A percentile compares a stretch with the other conserved stretches of the same genome.
These are phyloP conservation scores for Aspergillus fischeri DNA, from an alignment of 2,329 filamentous ascomycete genomes.

Conservation along the genomic window DNA sequence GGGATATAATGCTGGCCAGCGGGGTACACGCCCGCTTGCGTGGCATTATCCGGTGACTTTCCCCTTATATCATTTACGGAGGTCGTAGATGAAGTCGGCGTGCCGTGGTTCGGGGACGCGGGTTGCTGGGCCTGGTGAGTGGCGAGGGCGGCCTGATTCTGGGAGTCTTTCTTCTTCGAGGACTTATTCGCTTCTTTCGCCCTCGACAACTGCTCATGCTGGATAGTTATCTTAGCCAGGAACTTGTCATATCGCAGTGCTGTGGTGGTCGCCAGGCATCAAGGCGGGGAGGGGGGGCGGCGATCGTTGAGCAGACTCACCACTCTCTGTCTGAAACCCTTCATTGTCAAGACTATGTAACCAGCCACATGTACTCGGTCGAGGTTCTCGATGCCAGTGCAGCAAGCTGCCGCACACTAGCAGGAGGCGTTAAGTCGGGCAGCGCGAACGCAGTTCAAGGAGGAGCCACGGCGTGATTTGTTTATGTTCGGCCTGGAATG, in stretches of 20 bases:
- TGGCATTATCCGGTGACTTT: slow-evolving; percentile 57
- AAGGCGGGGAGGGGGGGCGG: slow-evolving; percentile 21
- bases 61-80: slow-evolving; percentile 80
- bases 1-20: slow-evolving; percentile 37
- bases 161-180: slow-evolving; percentile 63
- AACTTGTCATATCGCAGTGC: neutral
- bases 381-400: slow-evolving; percentile 29
- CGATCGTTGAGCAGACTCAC: slow-evolving; percentile 55
- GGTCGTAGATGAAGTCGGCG: slow-evolving; percentile 84
- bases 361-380: slow-evolving; percentile 35
- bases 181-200: slow-evolving; percentile 85
- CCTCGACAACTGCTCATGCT: slow-evolving; percentile 83
- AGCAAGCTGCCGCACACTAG: slow-evolving; percentile 33
- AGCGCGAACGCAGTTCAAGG: slow-evolving; percentile 19
- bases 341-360: slow-evolving; percentile 64
- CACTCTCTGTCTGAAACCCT: slow-evolving; percentile 95
- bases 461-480: slow-evolving; percentile 23
- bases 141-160: slow-evolving; percentile 55
- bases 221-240: slow-evolving; percentile 36
- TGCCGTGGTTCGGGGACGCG: slow-evolving; percentile 59
- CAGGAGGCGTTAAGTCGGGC: slow-evolving; percentile 24
- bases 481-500: slow-evolving; percentile 28
- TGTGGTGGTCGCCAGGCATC: slow-evolving; percentile 6
- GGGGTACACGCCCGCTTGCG: slow-evolving; percentile 27
- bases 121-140: slow-evolving; percentile 51